Percentiles rank a stretch among this genome's conserved stretches.
Evolutionary conservation across 768 basidiomycete species (phyloP).

Genomic region (Agaricus subrufescens): DNA sequence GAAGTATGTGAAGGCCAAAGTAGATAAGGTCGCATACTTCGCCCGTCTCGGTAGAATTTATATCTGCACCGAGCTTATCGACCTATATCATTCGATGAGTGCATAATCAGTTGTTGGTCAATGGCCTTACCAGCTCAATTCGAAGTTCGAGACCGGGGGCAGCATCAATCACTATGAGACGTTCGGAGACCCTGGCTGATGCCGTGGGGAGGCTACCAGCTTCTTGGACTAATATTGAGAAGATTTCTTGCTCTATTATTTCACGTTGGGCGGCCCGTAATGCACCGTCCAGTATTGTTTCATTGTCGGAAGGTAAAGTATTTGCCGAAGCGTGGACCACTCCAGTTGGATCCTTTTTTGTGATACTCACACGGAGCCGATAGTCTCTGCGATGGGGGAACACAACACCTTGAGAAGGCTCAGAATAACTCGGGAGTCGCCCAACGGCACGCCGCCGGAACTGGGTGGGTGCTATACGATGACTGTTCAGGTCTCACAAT

Average conservation of each 20-base stretch:
- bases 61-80: background rate
- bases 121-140: constrained; percentile 63
- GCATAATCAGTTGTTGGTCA: background rate
- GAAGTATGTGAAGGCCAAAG: constrained; percentile 54
- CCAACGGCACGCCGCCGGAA: constrained; percentile 72
- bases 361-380: constrained; percentile 48
- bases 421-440: constrained; percentile 50
- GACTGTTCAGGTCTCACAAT: background rate
- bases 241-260: constrained; percentile 78
- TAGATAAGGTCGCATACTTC: constrained; percentile 65
- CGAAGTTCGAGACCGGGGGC: constrained; percentile 63
- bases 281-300: constrained; percentile 41
- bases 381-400: constrained; percentile 65
- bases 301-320: constrained; percentile 22
- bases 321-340: constrained; percentile 30
- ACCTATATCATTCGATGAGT: background rate
- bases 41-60: background rate
- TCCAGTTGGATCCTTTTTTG: constrained; percentile 22
- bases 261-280: constrained; percentile 64
- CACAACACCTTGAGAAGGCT: constrained; percentile 37
- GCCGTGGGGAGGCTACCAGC: constrained; percentile 74
- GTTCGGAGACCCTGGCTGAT: constrained; percentile 74
- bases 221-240: constrained; percentile 66
- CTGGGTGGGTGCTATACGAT: constrained; percentile 48
- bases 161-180: constrained; percentile 72